These are phyloP conservation scores for Kokia cookei DNA, from an alignment of 441 rosid genomes.

Conservation along the genomic window DNA sequence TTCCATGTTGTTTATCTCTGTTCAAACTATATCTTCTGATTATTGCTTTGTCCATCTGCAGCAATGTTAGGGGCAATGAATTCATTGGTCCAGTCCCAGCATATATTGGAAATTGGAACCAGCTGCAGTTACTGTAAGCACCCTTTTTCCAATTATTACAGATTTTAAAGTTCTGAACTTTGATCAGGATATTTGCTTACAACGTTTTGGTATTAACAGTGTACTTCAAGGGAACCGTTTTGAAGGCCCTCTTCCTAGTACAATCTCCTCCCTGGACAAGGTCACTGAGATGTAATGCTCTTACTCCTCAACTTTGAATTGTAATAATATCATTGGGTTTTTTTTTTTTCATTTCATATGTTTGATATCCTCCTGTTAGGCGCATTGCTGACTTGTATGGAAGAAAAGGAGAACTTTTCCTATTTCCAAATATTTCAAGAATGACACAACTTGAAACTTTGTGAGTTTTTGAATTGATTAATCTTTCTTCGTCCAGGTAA, in stretches of 20 bases:
- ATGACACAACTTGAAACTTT: not conserved
- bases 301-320: not conserved
- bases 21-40: not conserved
- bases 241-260: slow-evolving; percentile 1
- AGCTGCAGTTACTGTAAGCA: not conserved
- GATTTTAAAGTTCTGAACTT: not conserved
- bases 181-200: not conserved
- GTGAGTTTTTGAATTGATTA: not conserved
- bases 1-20: not conserved
- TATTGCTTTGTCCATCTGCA: not conserved
- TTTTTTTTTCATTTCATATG: not conserved
- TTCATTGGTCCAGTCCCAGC: not conserved
- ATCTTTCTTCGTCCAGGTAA: not conserved
- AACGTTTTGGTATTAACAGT: not conserved
- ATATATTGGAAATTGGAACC: slow-evolving; percentile 2
- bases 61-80: slow-evolving; percentile 5
- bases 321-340: not conserved
- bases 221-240: slow-evolving; percentile 4
- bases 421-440: not conserved
- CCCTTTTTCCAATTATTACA: not conserved
- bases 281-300: slow-evolving; percentile 2
- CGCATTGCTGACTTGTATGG: slow-evolving; percentile 1
- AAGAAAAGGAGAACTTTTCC: not conserved
- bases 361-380: slow-evolving; percentile 2
- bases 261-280: not conserved